Conservation (phyloP, 2,329 filamentous ascomycete genomes). For the Rachicladosporium sp. region DNA sequence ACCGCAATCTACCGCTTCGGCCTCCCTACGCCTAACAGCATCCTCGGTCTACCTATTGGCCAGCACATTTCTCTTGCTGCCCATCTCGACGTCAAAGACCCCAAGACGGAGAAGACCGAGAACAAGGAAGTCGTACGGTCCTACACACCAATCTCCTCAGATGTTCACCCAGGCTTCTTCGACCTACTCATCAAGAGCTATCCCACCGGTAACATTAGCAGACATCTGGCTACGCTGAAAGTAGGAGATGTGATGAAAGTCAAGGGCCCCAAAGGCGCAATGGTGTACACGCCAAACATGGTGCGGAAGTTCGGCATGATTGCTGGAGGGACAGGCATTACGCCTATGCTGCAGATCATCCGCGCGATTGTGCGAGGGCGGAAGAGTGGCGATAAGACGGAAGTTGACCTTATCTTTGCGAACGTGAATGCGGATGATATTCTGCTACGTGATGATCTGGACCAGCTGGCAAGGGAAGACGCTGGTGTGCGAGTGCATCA, state of each 20-base stretch:
- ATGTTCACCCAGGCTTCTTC: slow-evolving; percentile 81
- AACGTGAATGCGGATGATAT: slow-evolving; percentile 93
- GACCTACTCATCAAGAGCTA: slow-evolving; percentile 98
- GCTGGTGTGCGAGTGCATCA: slow-evolving; percentile 79
- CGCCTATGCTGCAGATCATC: slow-evolving; percentile 94
- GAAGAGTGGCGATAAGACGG: slow-evolving; percentile 54
- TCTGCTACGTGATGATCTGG: slow-evolving; percentile 81
- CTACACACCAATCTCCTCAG: slow-evolving; percentile 84
- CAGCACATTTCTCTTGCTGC: slow-evolving; percentile 97
- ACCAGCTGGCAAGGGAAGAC: slow-evolving; percentile 65
- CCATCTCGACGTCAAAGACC: slow-evolving; percentile 54
- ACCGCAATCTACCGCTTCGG: slow-evolving; percentile 97
- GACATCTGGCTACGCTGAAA: slow-evolving; percentile 70
- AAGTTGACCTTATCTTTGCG: slow-evolving; percentile 92
- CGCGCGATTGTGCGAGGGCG: slow-evolving; percentile 55
- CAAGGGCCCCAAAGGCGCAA: slow-evolving; percentile 89
- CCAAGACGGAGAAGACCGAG: slow-evolving; percentile 53
- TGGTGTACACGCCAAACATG: slow-evolving; percentile 96
- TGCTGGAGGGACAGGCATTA: slow-evolving; percentile 92
- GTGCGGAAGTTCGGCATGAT: slow-evolving; percentile 96
- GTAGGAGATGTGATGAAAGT: slow-evolving; percentile 84
- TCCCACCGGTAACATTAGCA: slow-evolving; percentile 93
- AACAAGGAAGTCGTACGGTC: slow-evolving; percentile 78
- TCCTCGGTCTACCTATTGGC: slow-evolving; percentile 92
- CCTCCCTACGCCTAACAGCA: slow-evolving; percentile 62